These are phyloP conservation scores for Polygonum maritimum DNA, from an alignment of 148 eudicot genomes.

Conservation along the genomic window DNA sequence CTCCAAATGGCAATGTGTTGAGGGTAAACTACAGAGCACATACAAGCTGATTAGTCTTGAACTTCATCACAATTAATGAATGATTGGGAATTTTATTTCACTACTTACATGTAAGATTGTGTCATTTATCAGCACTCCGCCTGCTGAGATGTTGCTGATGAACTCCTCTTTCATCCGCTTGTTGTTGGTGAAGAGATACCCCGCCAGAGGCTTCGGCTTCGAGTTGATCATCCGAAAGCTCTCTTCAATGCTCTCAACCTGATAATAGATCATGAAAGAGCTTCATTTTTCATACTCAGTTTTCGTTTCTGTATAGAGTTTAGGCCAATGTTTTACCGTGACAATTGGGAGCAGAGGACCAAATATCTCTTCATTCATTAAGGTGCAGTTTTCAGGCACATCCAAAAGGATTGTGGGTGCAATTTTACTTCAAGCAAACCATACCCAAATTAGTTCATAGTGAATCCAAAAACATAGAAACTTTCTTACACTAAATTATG, in stretches of 20 bases:
- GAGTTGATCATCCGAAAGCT: constrained; percentile 45
- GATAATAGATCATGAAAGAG: not conserved
- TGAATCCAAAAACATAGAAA: not conserved
- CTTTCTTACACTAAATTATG: not conserved
- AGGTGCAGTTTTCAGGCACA: constrained; percentile 33
- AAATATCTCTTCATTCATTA: constrained; percentile 69
- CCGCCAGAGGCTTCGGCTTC: constrained; percentile 64
- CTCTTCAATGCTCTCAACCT: constrained; percentile 56
- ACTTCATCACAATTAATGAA: not conserved
- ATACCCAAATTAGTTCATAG: not conserved
- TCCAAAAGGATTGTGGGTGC: constrained; percentile 62
- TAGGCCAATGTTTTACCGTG: constrained; percentile 28
- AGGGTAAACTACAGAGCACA: constrained; percentile 35
- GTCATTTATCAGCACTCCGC: constrained; percentile 61
- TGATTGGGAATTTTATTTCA: too few relatives aligned
- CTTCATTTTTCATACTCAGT: too few relatives aligned
- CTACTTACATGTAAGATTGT: constrained; percentile 44
- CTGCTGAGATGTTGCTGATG: constrained; percentile 40
- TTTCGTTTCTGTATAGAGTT: not conserved
- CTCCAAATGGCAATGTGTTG: constrained; percentile 54
- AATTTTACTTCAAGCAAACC: constrained; percentile 33
- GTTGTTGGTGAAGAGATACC: constrained; percentile 56
- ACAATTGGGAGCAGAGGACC: constrained; percentile 68
- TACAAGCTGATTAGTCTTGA: not conserved
- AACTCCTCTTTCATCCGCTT: constrained; percentile 42